Conservation (phyloP, 2,329 filamentous ascomycete genomes). For the Rhinocladiella mackenziei region DNA sequence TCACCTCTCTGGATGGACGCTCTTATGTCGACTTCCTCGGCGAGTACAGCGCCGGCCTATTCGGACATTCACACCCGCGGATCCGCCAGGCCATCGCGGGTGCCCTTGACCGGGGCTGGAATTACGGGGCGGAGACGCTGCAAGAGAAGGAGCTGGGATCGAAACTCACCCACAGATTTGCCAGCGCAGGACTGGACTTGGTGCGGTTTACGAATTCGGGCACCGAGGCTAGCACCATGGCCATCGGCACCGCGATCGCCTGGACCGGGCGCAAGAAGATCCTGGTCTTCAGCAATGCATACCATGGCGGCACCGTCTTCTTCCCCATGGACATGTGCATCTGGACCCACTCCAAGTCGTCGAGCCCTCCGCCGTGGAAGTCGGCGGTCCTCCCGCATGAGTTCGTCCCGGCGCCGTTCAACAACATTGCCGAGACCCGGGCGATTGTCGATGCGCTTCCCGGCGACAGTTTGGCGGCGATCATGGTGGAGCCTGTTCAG, state of each 20-base stretch:
- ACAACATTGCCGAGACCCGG: slow-evolving; percentile 50
- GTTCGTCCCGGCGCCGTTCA: slow-evolving; percentile 59
- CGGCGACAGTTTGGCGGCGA: slow-evolving; percentile 51
- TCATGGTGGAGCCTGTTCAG: slow-evolving; percentile 63
- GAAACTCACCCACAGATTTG: slow-evolving; percentile 51
- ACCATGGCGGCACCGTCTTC: slow-evolving; percentile 58
- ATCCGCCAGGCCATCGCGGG: slow-evolving; percentile 49
- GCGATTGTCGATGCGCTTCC: slow-evolving; percentile 39
- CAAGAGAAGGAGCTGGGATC: slow-evolving; percentile 51
- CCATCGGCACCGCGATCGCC: slow-evolving; percentile 45
- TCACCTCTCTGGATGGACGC: slow-evolving; percentile 33
- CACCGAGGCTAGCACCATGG: slow-evolving; percentile 62
- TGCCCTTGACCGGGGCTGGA: slow-evolving; percentile 49
- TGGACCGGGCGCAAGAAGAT: slow-evolving; percentile 57
- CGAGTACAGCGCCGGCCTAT: slow-evolving; percentile 62
- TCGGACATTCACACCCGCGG: slow-evolving; percentile 58
- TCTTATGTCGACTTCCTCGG: slow-evolving; percentile 57
- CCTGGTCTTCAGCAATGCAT: slow-evolving; percentile 74
- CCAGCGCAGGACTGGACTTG: slow-evolving; percentile 49
- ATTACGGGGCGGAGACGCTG: slow-evolving; percentile 50
- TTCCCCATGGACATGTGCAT: slow-evolving; percentile 38
- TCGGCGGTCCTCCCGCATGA: too few relatives aligned
- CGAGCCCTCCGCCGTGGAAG: too few relatives aligned
- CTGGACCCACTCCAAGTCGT: slow-evolving; percentile 53
- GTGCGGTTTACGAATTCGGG: slow-evolving; percentile 62